Evolutionary conservation across 179 eudicot genomes (phyloP), one percentile per base, ranked within the genome.

Genomic region (Camellia oleifera): DNA sequence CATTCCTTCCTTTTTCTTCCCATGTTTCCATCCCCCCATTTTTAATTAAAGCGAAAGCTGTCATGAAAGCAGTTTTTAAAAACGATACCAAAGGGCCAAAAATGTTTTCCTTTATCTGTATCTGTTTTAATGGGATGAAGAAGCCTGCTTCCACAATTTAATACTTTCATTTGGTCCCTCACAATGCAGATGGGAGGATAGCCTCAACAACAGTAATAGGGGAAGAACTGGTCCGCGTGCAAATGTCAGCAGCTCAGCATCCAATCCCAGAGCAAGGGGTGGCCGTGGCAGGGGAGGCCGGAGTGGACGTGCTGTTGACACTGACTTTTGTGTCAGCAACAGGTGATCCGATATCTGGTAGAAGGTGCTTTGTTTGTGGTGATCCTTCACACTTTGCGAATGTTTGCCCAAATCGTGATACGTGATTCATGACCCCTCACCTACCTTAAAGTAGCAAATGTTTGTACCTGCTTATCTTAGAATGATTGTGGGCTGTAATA

Each of bases 341-440:
- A 69, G 99, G 99, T 73, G 97, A 96, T 23, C 97, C 97, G 58
- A 77, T 86, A 56, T 79, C 93, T 53, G 90, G 85, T 18, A 88
- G 90, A 85, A 82, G 93, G 77, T 92, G 99, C 84, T 97, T 77
- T 82, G 60, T 78, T 44, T 94, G 99, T 80, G 94, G 96, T 54
- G 98, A 97, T 85, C 97, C 99, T 15, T 84, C 97, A 6, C 99
- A 97, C 84, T 94, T 96, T 82, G 95, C 99, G 50, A 94, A 94
- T 82, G 93, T 82, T 72, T 97, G 99, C 81, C 99, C 99, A 14
- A 91, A 64, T 68, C 97, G 98, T 66, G 74, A 66, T 67, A 68
- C 17, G 52, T 77, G 70, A 76, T 58, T 20, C 15, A 52, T 72
- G 60, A 32, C 3, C n/a, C 20, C 71, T 40, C 72, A 68, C 42